phyloP scores from a whole-genome alignment of 2,329 filamentous ascomycete genomes.

The Mycosphaerella sp. region DNA sequence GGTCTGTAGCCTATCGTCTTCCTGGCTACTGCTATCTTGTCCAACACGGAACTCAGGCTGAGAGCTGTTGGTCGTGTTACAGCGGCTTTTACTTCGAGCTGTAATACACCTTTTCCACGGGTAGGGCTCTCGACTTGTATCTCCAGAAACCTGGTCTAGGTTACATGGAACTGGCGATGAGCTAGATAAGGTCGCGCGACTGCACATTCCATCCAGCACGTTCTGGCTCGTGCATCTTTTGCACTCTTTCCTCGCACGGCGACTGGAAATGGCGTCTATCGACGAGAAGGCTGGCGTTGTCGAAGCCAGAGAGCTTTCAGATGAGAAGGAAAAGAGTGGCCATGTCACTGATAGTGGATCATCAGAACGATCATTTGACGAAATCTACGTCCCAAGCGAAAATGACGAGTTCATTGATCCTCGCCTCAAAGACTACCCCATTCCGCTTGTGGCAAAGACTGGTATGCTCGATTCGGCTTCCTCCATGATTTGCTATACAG shows the following conservation, averaged over 20 bases:
- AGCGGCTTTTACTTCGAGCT: too few species aligned
- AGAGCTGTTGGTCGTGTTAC: too few species aligned
- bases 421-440: conserved; percentile 13
- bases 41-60: too few species aligned
- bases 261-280: background rate
- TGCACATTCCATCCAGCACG: background rate
- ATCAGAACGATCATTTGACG: background rate
- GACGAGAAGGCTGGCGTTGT: background rate
- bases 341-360: background rate
- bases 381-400: conserved; percentile 8
- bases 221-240: background rate
- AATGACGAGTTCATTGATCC: conserved; percentile 15
- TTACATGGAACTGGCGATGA: too few species aligned
- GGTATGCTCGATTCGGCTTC: background rate
- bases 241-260: background rate
- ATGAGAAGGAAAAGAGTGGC: background rate
- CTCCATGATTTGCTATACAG: background rate
- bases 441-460: conserved; percentile 10
- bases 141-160: too few species aligned
- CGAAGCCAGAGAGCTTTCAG: background rate
- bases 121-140: too few species aligned
- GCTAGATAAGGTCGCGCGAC: background rate
- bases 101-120: too few species aligned
- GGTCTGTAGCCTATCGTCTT: too few species aligned
- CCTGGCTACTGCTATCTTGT: too few species aligned